Conservation (phyloP, 352 stramenopile species). For the Globisporangium rhizosaccharum region DNA sequence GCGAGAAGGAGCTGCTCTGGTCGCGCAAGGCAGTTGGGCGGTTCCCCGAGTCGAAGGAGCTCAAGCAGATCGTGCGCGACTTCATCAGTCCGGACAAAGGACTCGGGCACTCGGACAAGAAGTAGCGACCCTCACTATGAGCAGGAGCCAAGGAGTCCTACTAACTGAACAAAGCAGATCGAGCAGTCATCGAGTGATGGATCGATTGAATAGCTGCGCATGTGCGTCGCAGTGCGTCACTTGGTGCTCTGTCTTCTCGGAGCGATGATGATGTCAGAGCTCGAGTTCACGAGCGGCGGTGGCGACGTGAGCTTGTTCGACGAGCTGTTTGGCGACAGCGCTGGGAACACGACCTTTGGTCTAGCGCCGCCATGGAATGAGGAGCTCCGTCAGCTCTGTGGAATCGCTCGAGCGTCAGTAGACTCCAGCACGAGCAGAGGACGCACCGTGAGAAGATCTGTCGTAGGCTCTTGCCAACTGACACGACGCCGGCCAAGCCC, state of each 20-base stretch:
- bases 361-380: background rate
- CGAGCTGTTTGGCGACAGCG: background rate
- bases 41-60: slow-evolving; percentile 91
- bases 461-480: slow-evolving; percentile 55
- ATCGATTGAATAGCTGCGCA: too few relatives aligned
- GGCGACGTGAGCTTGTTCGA: background rate
- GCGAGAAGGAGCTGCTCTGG: slow-evolving; percentile 72
- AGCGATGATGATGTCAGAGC: slow-evolving; percentile 10
- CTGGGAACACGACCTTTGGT: slow-evolving; percentile 17
- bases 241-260: slow-evolving; percentile 3
- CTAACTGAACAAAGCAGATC: background rate
- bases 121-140: slow-evolving; percentile 19
- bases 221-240: slow-evolving; percentile 1
- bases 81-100: slow-evolving; percentile 69
- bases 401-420: background rate
- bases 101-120: slow-evolving; percentile 86
- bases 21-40: slow-evolving; percentile 69
- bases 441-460: slow-evolving; percentile 44
- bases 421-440: background rate
- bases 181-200: too few relatives aligned
- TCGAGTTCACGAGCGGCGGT: background rate
- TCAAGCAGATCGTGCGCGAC: slow-evolving; percentile 92
- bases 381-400: background rate
- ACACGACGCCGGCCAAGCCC: slow-evolving; percentile 36
- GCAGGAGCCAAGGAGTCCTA: background rate